Percentiles rank a stretch among this genome's conserved stretches.
phyloP scores from a whole-genome alignment of 306 rosid species.

The Biancaea sappan region DNA sequence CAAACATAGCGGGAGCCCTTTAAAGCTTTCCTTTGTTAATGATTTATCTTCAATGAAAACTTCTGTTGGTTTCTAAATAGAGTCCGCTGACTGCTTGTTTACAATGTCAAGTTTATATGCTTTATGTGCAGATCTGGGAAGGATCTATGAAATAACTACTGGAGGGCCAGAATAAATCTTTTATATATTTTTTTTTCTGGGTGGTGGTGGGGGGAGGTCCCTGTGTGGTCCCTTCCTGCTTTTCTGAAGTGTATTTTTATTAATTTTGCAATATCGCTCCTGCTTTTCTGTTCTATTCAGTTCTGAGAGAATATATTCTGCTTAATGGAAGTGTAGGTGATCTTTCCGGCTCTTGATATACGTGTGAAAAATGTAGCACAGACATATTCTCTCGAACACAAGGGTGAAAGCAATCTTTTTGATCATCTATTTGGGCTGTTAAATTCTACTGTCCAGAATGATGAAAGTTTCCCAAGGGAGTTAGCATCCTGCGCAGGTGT shows the following conservation, averaged over 20 bases:
- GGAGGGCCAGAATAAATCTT: not conserved
- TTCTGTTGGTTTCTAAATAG: slow-evolving; percentile 15
- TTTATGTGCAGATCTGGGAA: not conserved
- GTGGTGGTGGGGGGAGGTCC: not conserved
- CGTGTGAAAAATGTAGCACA: slow-evolving; percentile 98
- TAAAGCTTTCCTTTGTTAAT: slow-evolving; percentile 12
- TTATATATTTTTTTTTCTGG: not conserved
- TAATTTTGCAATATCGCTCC: slow-evolving; percentile 21
- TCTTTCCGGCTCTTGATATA: slow-evolving; percentile 96
- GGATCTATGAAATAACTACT: not conserved
- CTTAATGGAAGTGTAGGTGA: slow-evolving; percentile 63
- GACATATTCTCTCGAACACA: slow-evolving; percentile 97
- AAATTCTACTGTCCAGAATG: slow-evolving; percentile 58
- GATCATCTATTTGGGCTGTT: slow-evolving; percentile 84
- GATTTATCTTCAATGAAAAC: slow-evolving; percentile 6
- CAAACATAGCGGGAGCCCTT: too few relatives aligned
- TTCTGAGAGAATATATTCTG: slow-evolving; percentile 33
- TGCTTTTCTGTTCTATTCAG: slow-evolving; percentile 18
- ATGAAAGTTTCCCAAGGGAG: slow-evolving; percentile 88
- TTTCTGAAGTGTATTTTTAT: slow-evolving; percentile 23
- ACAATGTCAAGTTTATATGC: slow-evolving; percentile 13
- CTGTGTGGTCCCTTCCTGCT: not conserved
- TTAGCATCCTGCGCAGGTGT: slow-evolving; percentile 96
- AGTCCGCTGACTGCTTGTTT: slow-evolving; percentile 14
- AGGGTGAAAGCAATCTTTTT: slow-evolving; percentile 92